Evolutionary conservation across 768 basidiomycete genomes (phyloP).

Genomic region (Leucocoprinus birnbaumii): DNA sequence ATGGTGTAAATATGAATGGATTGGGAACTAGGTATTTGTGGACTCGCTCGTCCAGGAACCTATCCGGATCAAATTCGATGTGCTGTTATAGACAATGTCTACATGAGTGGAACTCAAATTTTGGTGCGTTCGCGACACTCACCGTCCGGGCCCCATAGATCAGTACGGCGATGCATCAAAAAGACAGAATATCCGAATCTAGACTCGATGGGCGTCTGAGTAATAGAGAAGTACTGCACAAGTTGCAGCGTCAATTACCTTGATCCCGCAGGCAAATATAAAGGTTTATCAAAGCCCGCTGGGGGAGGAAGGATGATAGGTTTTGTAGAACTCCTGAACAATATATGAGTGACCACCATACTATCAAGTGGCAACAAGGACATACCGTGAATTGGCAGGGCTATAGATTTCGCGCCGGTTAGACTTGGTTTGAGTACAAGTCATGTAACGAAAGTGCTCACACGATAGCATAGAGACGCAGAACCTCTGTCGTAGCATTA

Average conservation of each 20-base stretch:
- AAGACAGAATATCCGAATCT: slow-evolving; percentile 30
- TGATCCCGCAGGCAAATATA: too few relatives aligned
- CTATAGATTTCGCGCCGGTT: too few relatives aligned
- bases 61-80: slow-evolving; percentile 49
- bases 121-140: background rate
- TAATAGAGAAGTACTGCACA: background rate
- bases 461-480: too few relatives aligned
- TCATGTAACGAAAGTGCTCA: background rate
- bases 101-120: too few relatives aligned
- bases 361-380: background rate
- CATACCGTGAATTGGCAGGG: slow-evolving; percentile 9
- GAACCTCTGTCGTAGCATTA: too few relatives aligned
- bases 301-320: background rate
- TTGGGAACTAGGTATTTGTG: slow-evolving; percentile 41
- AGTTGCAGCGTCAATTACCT: too few relatives aligned
- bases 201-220: background rate
- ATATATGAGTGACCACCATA: background rate
- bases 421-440: too few relatives aligned
- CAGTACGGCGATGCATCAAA: slow-evolving; percentile 47
- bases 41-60: slow-evolving; percentile 51
- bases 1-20: slow-evolving; percentile 36
- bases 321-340: slow-evolving; percentile 3
- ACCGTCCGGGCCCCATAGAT: slow-evolving; percentile 41
- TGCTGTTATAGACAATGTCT: slow-evolving; percentile 31
- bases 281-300: background rate